These are phyloP conservation scores for Leccinum barrowsii DNA, from an alignment of 768 basidiomycete genomes.

Conservation along the genomic window DNA sequence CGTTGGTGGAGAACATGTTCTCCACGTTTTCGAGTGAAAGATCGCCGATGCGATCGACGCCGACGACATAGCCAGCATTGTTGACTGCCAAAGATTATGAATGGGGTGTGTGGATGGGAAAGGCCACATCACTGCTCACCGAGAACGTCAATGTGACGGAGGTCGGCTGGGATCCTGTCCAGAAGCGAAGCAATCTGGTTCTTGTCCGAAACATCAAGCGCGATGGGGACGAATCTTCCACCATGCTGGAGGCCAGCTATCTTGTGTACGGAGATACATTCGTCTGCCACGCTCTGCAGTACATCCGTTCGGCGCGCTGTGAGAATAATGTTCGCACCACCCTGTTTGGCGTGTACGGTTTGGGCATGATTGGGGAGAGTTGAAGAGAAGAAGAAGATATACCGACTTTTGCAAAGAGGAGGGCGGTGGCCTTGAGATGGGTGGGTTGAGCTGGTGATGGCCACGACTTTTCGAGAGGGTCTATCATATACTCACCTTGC, in stretches of 20 bases:
- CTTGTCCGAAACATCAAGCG: constrained; percentile 79
- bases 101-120: neutral
- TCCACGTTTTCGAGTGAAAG: constrained; percentile 77
- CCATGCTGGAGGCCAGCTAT: constrained; percentile 69
- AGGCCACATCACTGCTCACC: constrained; percentile 43
- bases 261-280: constrained; percentile 66
- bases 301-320: constrained; percentile 75
- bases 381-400: neutral
- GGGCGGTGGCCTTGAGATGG: constrained; percentile 66
- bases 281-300: constrained; percentile 64
- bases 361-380: neutral
- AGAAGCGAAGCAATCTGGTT: constrained; percentile 64
- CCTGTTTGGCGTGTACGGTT: constrained; percentile 38
- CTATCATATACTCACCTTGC: constrained; percentile 56
- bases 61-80: constrained; percentile 89
- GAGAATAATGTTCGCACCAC: constrained; percentile 84
- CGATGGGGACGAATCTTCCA: constrained; percentile 71
- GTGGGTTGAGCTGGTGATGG: neutral
- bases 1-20: constrained; percentile 77
- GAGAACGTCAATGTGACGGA: constrained; percentile 77
- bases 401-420: constrained; percentile 81
- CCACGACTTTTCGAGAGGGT: neutral
- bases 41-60: constrained; percentile 82
- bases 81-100: constrained; percentile 40
- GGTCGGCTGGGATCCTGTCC: constrained; percentile 65